A percentile compares a stretch with the other conserved stretches of the same genome.
These are phyloP conservation scores for Chaetoceros muelleri DNA, from an alignment of 108 stramenopile species.

Conservation along the genomic window DNA sequence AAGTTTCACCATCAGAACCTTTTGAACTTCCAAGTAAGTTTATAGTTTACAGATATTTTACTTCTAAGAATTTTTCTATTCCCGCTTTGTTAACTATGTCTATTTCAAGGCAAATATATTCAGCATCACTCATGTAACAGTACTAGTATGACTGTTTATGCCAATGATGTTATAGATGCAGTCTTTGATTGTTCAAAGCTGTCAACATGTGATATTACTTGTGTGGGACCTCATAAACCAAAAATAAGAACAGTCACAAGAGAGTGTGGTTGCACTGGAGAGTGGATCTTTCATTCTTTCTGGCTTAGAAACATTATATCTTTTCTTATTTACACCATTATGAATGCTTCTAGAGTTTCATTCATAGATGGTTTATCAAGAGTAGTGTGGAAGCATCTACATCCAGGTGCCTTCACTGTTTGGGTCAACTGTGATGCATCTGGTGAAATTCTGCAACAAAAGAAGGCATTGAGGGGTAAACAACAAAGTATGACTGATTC, in stretches of 20 bases:
- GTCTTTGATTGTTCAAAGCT: conserved; percentile 30
- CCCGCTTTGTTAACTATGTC: no score
- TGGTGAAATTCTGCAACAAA: no score
- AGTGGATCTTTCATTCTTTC: conserved; percentile 36
- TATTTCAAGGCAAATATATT: no score
- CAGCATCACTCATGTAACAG: no score
- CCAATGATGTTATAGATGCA: no score
- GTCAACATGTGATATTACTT: conserved; percentile 22
- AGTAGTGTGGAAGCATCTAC: conserved; percentile 27
- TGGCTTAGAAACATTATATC: conserved; percentile 29
- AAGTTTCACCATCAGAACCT: no score
- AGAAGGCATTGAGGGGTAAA: no score
- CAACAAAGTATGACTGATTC: no score
- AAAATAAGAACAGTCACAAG: conserved; percentile 11
- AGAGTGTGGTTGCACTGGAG: conserved; percentile 26
- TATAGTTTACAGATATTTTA: no score
- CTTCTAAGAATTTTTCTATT: no score
- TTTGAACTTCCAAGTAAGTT: no score
- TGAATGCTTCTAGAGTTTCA: conserved; percentile 30
- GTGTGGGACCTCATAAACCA: conserved; percentile 21
- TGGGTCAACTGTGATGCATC: conserved; percentile 19
- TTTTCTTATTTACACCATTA: conserved; percentile 21
- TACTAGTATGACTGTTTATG: no score
- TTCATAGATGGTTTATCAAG: conserved; percentile 27
- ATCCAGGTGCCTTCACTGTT: conserved; percentile 30